A percentile compares a stretch with the other conserved stretches of the same genome.
Conservation (phyloP, 306 rosid species). For the Ammopiptanthus mongolicus region DNA sequence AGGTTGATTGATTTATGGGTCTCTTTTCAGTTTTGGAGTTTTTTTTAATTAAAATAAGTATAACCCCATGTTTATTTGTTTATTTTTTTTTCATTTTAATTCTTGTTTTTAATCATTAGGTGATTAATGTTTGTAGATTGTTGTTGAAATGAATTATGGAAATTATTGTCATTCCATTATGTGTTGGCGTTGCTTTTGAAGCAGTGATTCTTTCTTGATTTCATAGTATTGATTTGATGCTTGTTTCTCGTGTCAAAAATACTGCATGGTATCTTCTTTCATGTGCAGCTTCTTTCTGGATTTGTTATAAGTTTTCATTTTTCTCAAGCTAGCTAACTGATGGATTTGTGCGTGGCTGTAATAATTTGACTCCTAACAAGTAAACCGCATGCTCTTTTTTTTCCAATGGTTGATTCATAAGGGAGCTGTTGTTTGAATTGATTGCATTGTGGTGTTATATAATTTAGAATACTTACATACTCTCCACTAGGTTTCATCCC, state of each 20-base stretch:
- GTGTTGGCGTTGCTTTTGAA: neutral
- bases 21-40: neutral
- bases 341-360: neutral
- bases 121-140: neutral
- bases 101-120: neutral
- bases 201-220: neutral
- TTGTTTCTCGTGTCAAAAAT: neutral
- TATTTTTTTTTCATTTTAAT: neutral
- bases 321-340: neutral
- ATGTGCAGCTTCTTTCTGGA: neutral
- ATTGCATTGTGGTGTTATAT: neutral
- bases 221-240: neutral
- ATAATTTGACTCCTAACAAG: neutral
- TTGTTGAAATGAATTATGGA: neutral
- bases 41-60: neutral
- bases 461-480: neutral
- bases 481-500: neutral
- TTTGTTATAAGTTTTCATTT: neutral
- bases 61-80: neutral
- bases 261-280: neutral
- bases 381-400: neutral
- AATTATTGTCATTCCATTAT: neutral
- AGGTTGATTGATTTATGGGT: slow-evolving; percentile 44
- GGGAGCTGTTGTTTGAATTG: neutral
- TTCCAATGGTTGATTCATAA: neutral